Base-by-base conservation (phyloP, 108 stramenopile genomes). In the Seminavis robusta region DNA sequence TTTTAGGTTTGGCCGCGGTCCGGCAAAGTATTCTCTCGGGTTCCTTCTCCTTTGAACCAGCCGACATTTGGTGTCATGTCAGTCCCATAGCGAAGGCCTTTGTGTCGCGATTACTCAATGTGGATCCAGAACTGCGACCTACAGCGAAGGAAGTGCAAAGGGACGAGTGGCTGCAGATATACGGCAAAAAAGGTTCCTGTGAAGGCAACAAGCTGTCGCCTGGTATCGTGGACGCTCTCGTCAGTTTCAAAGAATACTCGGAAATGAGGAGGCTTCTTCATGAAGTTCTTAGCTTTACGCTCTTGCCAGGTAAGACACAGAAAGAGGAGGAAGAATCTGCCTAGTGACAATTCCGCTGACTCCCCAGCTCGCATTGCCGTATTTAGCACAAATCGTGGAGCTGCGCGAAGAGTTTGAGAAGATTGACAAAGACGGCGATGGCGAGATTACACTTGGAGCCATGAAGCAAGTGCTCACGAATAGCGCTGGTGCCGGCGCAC, bases 221-320 rank as follows among this genome's bases (percentile, higher is more conserved):
- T 20, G 68, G 61, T 44, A 76, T 84, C 29, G 69, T 88, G 20
- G 62, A 83, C 47, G 74, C 74, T 13, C 49, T 92, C 31, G 64
- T 92, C 13, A 77, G 64, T 11, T 92, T 92, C 59, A 84, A 84
- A 50, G 81, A 85, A 36, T 78, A 83, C 44, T 80, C 81, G 10
- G 75, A 88, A 43, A 83, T 92, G 81, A 79, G 77, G 50, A 86
- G 87, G 56, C 54, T 88, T 19, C 56, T 92, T 24, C 82, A 72
- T 17, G 87, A 92, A 65, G 82, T 92, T 19, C 56, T 92, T 38
- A 86, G 84, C 56, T 92, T 84, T 59, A 88, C 91, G 0, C 56
- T 92, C 19, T 66, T 84, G 19, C 87, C 86, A n/a, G 86, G 83
- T n/a, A n/a, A n/a, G n/a, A n/a, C n/a, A n/a, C n/a, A n/a, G n/a